These are phyloP conservation scores for Phlyctochytrium planicorne DNA, from an alignment of 192 early-diverging fungal species.

Conservation along the genomic window DNA sequence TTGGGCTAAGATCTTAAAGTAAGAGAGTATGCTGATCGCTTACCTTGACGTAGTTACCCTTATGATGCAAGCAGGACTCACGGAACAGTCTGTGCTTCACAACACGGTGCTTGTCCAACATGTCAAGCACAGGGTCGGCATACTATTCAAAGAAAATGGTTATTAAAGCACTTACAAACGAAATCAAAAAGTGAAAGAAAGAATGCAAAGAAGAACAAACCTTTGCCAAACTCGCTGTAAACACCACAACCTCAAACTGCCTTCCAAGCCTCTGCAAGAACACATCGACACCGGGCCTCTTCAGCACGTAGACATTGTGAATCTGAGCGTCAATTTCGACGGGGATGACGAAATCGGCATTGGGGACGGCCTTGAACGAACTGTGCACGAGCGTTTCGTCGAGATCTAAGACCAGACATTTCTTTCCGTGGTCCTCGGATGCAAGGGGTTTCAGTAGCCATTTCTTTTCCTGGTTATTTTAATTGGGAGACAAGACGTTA, in stretches of 20 bases:
- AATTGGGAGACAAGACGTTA: too few relatives aligned
- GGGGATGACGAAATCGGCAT: slow-evolving; percentile 89
- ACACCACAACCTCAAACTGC: slow-evolving; percentile 91
- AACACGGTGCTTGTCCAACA: slow-evolving; percentile 79
- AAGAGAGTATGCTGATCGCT: not conserved
- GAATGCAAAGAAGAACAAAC: slow-evolving; percentile 33
- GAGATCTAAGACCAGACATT: slow-evolving; percentile 93
- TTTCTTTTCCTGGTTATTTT: slow-evolving; percentile 2
- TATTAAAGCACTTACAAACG: not conserved
- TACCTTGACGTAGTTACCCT: slow-evolving; percentile 95
- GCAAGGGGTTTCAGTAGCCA: slow-evolving; percentile 68
- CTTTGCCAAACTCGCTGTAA: slow-evolving; percentile 92
- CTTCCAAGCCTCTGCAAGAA: slow-evolving; percentile 84
- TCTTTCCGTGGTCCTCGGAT: slow-evolving; percentile 67
- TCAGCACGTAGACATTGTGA: slow-evolving; percentile 95
- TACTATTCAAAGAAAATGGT: slow-evolving; percentile 61
- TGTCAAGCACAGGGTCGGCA: slow-evolving; percentile 96
- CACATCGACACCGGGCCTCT: slow-evolving; percentile 92
- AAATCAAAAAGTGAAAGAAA: slow-evolving; percentile 8
- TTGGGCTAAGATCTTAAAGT: not conserved
- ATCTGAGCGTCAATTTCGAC: slow-evolving; percentile 88
- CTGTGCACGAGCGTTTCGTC: slow-evolving; percentile 98
- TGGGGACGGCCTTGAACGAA: slow-evolving; percentile 83
- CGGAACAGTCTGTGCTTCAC: slow-evolving; percentile 94
- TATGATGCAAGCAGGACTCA: slow-evolving; percentile 92